Base-by-base conservation (phyloP, 2,329 filamentous ascomycete species). In the Elsinoe necatrix region DNA sequence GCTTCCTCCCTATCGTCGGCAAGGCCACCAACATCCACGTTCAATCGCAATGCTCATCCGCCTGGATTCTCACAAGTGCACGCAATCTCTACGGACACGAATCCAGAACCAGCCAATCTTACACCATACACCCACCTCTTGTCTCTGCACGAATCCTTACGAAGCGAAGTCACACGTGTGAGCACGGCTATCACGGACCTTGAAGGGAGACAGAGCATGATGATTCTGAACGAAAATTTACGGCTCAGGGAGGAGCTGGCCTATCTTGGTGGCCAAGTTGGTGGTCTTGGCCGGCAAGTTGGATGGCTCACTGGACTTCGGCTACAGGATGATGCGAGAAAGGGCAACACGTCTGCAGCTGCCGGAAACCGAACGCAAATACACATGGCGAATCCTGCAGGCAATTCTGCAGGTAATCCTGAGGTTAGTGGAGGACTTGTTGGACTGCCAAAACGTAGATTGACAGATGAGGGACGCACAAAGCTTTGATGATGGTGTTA, bases 201-300 rank as follows among this genome's bases (percentile, higher is more conserved):
- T 41, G 82, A 85, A 60, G 80, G 78, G 47, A 77, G 80, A 34
- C 77, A 79, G 35, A 81, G 74, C 66, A 81, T 84, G 80, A 77
- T 80, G 58, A 77, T 81, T 39, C 76, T 84, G 70, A 84, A 83
- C 62, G 81, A 84, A 65, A 81, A 76, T 47, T 72, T 83, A 29
- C 78, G 81, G 2, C 74, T 79, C 51, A 80, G 82, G 59, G 81
- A 84, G 61, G 81, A 84, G 58, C 77, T 84, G 70, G 74, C 80
- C 9, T 81, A 82, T 63, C 77, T 79, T 6, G 82, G 79, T 59
- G 80, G 80, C 2, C 80, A 80, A 37, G 74, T 84, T 43, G 79
- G 76, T 61, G 77, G 74, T 14, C 75, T 83, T 60, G 75, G 79
- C 55, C 76, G 82, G 71, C 81, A 84, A 63, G 72, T 84, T 20